A percentile compares a stretch with the other conserved stretches of the same genome.
Evolutionary conservation across 1,284 basidiomycete species (phyloP).

Genomic region (Pholiota adiposa): DNA sequence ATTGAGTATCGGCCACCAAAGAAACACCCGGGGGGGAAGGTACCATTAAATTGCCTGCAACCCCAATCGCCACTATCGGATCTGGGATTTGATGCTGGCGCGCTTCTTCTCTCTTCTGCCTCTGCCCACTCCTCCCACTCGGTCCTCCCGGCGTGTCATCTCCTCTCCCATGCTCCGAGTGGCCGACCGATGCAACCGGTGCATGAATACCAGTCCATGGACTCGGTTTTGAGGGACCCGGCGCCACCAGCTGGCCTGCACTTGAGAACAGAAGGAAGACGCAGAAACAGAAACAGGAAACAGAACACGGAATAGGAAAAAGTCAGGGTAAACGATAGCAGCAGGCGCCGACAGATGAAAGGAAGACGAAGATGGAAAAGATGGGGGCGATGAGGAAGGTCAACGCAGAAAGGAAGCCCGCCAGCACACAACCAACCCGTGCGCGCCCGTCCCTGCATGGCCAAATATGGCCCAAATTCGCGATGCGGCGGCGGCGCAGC

Average conservation of each 20-base stretch:
- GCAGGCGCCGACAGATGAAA: too few species aligned
- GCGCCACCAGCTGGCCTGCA: background rate
- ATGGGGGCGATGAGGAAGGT: too few species aligned
- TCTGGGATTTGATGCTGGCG: too few species aligned
- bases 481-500: too few species aligned
- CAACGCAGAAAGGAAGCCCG: too few species aligned
- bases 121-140: background rate
- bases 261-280: too few species aligned
- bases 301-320: background rate
- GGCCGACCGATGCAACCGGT: background rate
- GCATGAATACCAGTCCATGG: background rate
- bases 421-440: too few species aligned
- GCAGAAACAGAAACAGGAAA: background rate
- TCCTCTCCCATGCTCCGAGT: background rate
- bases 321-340: too few species aligned
- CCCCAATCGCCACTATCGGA: background rate
- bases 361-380: too few species aligned
- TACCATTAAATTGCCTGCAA: background rate
- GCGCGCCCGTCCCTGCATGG: too few species aligned
- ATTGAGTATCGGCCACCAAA: background rate
- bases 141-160: background rate
- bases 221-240: background rate
- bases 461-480: too few species aligned
- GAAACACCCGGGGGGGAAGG: background rate
- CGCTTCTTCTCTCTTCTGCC: background rate